phyloP scores from a whole-genome alignment of 495 filamentous ascomycete species.

The Rusavskia elegans region DNA sequence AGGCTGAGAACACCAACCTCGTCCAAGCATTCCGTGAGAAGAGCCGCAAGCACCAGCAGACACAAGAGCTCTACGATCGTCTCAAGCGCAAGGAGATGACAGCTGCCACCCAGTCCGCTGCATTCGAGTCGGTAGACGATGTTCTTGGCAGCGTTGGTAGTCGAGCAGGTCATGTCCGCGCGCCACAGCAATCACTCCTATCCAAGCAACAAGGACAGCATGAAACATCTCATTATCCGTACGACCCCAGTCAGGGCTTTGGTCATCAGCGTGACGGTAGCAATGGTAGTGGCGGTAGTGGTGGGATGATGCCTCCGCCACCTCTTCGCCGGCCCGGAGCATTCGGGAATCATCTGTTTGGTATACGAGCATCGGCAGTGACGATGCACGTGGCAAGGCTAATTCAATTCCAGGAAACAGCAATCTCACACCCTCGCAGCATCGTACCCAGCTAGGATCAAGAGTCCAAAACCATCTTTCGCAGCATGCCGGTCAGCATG shows the following conservation, averaged over 20 bases:
- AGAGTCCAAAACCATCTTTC: neutral
- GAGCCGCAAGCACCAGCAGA: conserved; percentile 55
- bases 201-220: conserved; percentile 16
- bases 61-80: conserved; percentile 70
- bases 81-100: conserved; percentile 61
- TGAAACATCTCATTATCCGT: conserved; percentile 12
- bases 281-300: conserved; percentile 12
- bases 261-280: conserved; percentile 31
- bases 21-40: conserved; percentile 55
- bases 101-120: conserved; percentile 52
- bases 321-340: conserved; percentile 1
- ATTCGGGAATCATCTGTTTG: conserved; percentile 1
- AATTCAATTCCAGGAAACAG: neutral
- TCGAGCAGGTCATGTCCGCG: conserved; percentile 5
- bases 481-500: conserved; percentile 2
- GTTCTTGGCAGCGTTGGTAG: conserved; percentile 13
- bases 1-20: conserved; percentile 64
- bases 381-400: neutral
- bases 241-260: conserved; percentile 25
- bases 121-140: conserved; percentile 46
- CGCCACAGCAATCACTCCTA: neutral
- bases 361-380: neutral
- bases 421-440: conserved; percentile 9
- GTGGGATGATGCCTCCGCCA: conserved; percentile 20
- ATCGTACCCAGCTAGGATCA: conserved; percentile 13